phyloP scores from a whole-genome alignment of 441 rosid species.

The Biscutella auriculata region DNA sequence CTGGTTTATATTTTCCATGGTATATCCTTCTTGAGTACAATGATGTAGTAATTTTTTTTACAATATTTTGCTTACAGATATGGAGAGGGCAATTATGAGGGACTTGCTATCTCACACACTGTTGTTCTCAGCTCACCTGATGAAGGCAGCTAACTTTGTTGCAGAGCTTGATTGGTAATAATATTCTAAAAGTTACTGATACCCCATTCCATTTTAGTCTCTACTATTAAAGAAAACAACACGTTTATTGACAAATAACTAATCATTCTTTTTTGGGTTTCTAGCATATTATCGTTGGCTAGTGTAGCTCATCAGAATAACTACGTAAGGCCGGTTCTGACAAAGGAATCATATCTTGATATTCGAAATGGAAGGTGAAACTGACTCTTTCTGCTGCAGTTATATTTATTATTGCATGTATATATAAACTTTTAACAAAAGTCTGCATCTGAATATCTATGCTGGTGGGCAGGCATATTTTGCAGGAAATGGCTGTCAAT shows the following conservation, averaged over 20 bases:
- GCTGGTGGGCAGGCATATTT: slow-evolving; percentile 56
- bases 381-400: slow-evolving; percentile 3
- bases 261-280: slow-evolving; percentile 13
- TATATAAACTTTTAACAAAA: not conserved
- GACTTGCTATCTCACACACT: slow-evolving; percentile 73
- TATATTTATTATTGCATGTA: not conserved
- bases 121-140: slow-evolving; percentile 58
- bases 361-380: slow-evolving; percentile 78
- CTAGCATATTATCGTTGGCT: slow-evolving; percentile 75
- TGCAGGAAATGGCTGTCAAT: slow-evolving; percentile 97
- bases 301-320: slow-evolving; percentile 86
- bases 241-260: not conserved
- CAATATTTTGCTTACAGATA: slow-evolving; percentile 39
- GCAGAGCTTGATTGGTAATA: slow-evolving; percentile 96
- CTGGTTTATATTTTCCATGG: not conserved
- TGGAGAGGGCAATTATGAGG: slow-evolving; percentile 87
- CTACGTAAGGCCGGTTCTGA: slow-evolving; percentile 76
- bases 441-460: not conserved
- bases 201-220: not conserved
- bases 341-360: slow-evolving; percentile 54
- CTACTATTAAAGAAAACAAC: not conserved
- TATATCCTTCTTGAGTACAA: not conserved
- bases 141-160: slow-evolving; percentile 69
- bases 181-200: not conserved
- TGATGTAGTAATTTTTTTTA: slow-evolving; percentile 6